Evolutionary conservation across 208 protist species (phyloP).

Genomic region (Naegleria lovaniensis): DNA sequence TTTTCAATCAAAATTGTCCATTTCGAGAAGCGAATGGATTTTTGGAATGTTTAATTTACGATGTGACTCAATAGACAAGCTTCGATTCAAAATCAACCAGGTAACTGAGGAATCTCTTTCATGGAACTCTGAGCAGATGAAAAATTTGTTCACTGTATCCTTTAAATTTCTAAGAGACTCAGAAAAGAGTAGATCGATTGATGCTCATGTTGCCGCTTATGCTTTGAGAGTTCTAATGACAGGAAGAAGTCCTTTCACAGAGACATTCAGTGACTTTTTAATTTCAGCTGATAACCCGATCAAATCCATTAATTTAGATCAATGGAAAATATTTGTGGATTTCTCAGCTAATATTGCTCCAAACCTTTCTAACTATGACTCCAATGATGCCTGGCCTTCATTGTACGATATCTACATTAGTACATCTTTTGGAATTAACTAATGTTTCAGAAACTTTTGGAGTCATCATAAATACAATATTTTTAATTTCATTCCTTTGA

Average conservation of each 20-base stretch:
- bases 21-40: not conserved
- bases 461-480: not conserved
- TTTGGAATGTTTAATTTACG: constrained; percentile 4
- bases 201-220: not conserved
- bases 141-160: not conserved
- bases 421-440: not conserved
- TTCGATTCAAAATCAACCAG: not conserved
- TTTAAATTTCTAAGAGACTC: not conserved
- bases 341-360: not conserved
- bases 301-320: not conserved
- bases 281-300: not conserved
- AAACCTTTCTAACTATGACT: not conserved
- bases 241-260: not conserved
- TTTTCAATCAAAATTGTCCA: not conserved
- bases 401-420: not conserved
- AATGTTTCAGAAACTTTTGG: not conserved
- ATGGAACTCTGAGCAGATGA: not conserved
- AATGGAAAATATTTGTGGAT: constrained; percentile 16
- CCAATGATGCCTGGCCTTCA: constrained; percentile 17
- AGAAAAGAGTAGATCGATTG: constrained; percentile 3
- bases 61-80: not conserved
- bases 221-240: not conserved
- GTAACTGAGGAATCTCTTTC: not conserved
- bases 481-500: not conserved
- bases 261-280: not conserved